Evolutionary conservation across 2,329 filamentous ascomycete species (phyloP).

Genomic region (Fusarium devonianum): DNA sequence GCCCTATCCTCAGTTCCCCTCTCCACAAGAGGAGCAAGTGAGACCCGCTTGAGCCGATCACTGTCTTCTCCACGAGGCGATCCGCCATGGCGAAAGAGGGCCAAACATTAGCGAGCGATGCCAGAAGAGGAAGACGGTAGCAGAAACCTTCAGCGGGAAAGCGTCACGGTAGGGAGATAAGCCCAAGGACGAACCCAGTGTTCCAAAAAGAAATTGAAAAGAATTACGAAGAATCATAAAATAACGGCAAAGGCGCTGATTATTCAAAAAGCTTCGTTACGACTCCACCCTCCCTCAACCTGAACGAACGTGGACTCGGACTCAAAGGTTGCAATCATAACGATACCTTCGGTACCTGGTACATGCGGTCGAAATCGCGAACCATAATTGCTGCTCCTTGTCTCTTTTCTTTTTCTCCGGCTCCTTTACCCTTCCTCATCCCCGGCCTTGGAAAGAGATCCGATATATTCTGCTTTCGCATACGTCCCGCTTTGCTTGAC

Average conservation of each 20-base stretch:
- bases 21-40: background rate
- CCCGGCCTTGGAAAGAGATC: background rate
- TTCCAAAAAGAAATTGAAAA: background rate
- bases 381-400: background rate
- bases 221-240: background rate
- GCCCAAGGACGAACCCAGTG: background rate
- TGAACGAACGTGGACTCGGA: conserved; percentile 7
- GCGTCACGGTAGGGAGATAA: background rate
- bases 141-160: background rate
- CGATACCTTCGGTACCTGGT: no score
- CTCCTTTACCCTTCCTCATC: background rate
- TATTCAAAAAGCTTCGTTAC: conserved; percentile 21
- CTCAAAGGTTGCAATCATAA: conserved; percentile 6
- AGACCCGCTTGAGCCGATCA: background rate
- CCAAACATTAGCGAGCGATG: background rate
- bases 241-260: conserved; percentile 2
- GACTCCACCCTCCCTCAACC: conserved; percentile 14
- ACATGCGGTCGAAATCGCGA: conserved; percentile 8
- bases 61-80: conserved; percentile 6
- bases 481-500: conserved; percentile 4
- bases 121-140: background rate
- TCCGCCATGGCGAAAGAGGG: background rate
- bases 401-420: background rate
- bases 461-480: background rate
- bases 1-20: background rate